These are phyloP conservation scores for Fraxinus cuspidata DNA, from an alignment of 257 asterid genomes.

Conservation along the genomic window DNA sequence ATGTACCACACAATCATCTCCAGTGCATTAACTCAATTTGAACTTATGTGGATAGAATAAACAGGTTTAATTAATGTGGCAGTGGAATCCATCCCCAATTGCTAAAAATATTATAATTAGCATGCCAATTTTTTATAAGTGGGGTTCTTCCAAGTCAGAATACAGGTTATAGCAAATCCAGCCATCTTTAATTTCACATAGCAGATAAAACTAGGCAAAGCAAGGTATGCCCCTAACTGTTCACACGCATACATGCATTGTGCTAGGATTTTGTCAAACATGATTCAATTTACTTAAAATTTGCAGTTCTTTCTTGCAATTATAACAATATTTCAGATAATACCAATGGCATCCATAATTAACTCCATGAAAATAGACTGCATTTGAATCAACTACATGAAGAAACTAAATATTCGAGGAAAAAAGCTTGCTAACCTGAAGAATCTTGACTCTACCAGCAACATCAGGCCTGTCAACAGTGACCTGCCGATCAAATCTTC, in stretches of 20 bases:
- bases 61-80: slow-evolving; percentile 1
- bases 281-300: background rate
- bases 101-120: background rate
- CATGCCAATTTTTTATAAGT: background rate
- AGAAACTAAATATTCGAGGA: background rate
- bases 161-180: background rate
- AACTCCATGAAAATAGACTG: background rate
- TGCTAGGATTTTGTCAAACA: background rate
- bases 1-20: background rate
- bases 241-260: background rate
- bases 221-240: background rate
- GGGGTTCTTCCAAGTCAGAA: background rate
- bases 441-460: slow-evolving; percentile 94
- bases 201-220: background rate
- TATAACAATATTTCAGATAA: background rate
- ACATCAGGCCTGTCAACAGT: slow-evolving; percentile 98
- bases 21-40: background rate
- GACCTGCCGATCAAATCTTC: slow-evolving; percentile 94
- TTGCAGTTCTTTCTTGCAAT: background rate
- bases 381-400: too few relatives aligned
- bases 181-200: background rate
- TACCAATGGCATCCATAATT: background rate
- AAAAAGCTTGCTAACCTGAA: slow-evolving; percentile 35
- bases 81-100: background rate
- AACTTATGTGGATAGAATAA: background rate